Base-by-base conservation (phyloP, 139 green algal species). In the Pseudopediastrum boryanum region DNA sequence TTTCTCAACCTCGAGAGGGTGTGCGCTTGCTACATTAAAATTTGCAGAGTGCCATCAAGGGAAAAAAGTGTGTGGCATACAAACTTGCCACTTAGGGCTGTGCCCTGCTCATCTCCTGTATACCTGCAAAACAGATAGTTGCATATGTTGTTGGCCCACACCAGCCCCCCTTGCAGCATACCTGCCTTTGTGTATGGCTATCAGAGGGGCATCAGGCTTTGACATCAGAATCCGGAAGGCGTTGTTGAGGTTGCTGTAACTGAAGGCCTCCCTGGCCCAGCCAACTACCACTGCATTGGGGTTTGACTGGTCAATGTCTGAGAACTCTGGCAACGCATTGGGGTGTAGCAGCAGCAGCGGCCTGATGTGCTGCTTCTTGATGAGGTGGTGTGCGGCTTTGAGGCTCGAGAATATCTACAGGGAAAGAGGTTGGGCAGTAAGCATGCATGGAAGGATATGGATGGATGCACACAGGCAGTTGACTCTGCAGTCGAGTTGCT, bases 291-390 rank as follows among this genome's bases (percentile, higher is more conserved):
- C 69, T 46, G 69, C 69, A 23, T 64, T 65, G 8, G 69, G 69
- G n/a, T 41, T 46, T 21, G 4, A 64, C 44, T 46, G 65, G 38
- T 70, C 36, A 3, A 88, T 35, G 25, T 54, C 75, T 9, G 38
- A 59, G 65, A 88, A 88, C 21, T 86, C 80, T 8, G 69, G 75
- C 51, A 86, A 39, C 4, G 80, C 84, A 35, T 82, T 46, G 21
- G 75, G 84, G 35, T 87, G 68, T 43, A 88, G 62, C 44, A 88
- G 77, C 56, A 88, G 75, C 52, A 79, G 65, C 16, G 84, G 84
- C 8, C 73, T 58, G 51, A 77, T 23, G 36, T 77, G 70, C 25
- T 51, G 35, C 3, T 77, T 25, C 35, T 77, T 36, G 29, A 77
- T 36, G 33, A 77, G 8, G 25, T 51, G 36, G 25, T 66, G 64